Evolutionary conservation across 139 green algal species (phyloP).

Genomic region (Closterium sp.): DNA sequence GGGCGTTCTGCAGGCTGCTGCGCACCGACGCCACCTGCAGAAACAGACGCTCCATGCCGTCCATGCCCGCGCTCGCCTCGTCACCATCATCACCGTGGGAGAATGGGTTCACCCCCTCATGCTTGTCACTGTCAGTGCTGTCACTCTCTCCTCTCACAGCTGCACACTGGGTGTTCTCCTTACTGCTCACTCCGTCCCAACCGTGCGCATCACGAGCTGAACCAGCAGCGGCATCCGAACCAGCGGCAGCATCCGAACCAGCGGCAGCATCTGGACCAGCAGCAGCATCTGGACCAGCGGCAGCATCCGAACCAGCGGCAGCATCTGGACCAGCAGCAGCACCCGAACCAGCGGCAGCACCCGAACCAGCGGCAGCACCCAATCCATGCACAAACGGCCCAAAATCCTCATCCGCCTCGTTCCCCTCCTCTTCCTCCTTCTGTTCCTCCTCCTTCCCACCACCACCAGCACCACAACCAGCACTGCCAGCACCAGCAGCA

Average conservation of each 20-base stretch:
- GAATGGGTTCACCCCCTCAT: not conserved
- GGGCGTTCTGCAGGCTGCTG: not conserved
- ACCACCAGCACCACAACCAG: not conserved
- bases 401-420: not conserved
- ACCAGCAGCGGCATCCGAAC: too few species aligned
- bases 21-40: not conserved
- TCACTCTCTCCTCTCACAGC: too few species aligned
- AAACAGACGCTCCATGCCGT: not conserved
- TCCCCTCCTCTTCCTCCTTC: too few species aligned
- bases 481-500: too few species aligned
- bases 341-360: not conserved
- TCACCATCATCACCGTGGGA: not conserved
- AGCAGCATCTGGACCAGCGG: not conserved
- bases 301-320: not conserved
- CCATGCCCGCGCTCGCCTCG: not conserved
- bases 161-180: too few species aligned
- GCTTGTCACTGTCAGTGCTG: not conserved
- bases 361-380: not conserved
- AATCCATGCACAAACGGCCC: not conserved
- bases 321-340: not conserved
- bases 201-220: too few species aligned
- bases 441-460: not conserved
- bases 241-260: not conserved
- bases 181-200: too few species aligned
- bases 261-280: not conserved